These are phyloP conservation scores for Xylaria sp. DNA, from an alignment of 2,329 filamentous ascomycete genomes.

Conservation along the genomic window DNA sequence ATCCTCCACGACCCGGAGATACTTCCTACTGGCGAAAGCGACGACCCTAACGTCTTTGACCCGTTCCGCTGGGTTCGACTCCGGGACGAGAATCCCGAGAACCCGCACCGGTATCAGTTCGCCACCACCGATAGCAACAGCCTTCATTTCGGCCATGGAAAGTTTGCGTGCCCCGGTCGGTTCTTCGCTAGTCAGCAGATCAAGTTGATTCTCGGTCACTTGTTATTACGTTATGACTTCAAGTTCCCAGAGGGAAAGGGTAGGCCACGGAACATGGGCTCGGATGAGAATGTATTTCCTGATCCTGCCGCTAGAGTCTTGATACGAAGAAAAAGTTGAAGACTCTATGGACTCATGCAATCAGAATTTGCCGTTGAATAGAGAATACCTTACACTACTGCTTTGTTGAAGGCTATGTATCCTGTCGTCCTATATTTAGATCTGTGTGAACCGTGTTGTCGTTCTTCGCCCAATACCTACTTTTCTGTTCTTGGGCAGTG, in stretches of 20 bases:
- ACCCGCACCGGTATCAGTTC: not conserved
- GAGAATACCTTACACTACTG: not conserved
- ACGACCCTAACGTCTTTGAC: not conserved
- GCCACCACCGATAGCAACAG: not conserved
- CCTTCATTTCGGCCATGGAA: slow-evolving; percentile 4
- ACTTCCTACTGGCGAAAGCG: not conserved
- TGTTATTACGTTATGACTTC: not conserved
- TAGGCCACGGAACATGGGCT: not conserved
- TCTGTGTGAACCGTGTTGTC: not conserved
- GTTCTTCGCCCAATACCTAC: not conserved
- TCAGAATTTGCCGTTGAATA: not conserved
- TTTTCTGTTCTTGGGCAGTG: not conserved
- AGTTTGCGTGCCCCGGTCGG: slow-evolving; percentile 1
- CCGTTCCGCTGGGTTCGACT: not conserved
- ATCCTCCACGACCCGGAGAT: not conserved
- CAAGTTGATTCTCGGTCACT: not conserved
- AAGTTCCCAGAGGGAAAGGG: not conserved
- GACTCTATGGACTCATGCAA: too few relatives aligned
- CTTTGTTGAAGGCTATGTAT: not conserved
- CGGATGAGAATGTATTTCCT: not conserved
- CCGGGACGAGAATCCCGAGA: not conserved
- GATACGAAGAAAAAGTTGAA: not conserved
- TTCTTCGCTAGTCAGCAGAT: slow-evolving; percentile 10
- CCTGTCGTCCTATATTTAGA: not conserved
- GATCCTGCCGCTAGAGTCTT: not conserved